phyloP scores from a whole-genome alignment of 345 rosid species.

The Angophora floribunda region DNA sequence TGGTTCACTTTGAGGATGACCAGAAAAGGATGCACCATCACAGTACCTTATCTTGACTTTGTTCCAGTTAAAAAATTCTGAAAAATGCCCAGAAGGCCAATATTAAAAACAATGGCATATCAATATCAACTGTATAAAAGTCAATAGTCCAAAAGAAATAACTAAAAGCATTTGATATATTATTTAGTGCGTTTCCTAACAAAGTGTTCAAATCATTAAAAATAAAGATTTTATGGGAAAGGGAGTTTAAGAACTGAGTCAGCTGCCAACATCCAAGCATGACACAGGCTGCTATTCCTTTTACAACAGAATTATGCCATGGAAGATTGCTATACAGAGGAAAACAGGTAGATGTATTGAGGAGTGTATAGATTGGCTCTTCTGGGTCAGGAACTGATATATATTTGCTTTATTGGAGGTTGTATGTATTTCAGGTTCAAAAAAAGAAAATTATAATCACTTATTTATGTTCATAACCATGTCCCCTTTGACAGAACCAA shows the following conservation, averaged over 20 bases:
- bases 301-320: neutral
- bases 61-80: constrained; percentile 88
- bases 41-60: constrained; percentile 73
- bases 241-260: neutral
- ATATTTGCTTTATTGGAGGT: neutral
- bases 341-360: neutral
- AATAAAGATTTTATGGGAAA: neutral
- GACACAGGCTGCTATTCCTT: neutral
- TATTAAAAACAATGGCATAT: neutral
- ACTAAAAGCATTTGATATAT: neutral
- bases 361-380: neutral
- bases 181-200: neutral
- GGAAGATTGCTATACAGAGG: neutral
- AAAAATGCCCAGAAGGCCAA: neutral
- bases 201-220: neutral
- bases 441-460: neutral
- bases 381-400: neutral
- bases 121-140: neutral
- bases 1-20: constrained; percentile 66
- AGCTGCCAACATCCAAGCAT: neutral
- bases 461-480: neutral
- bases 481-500: neutral
- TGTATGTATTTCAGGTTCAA: neutral
- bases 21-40: constrained; percentile 92
- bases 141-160: neutral